Base-by-base conservation (phyloP, 306 rosid species). In the Vicia villosa region DNA sequence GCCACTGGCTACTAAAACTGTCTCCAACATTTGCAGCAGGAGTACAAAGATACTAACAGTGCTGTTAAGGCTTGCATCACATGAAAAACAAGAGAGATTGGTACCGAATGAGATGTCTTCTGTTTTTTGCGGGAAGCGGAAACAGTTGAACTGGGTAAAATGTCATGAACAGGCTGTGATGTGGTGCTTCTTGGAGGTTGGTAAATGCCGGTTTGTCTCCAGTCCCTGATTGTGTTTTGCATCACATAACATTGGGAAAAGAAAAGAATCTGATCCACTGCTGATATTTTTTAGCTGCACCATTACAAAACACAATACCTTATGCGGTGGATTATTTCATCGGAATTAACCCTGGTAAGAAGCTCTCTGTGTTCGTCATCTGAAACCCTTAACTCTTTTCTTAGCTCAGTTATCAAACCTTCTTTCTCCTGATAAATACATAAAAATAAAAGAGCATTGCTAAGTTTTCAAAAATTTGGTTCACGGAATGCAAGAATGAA, bases 301-400 rank as follows among this genome's bases (percentile, higher is more conserved):
- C 62, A 72, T 17, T 32, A 58, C 7, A 30, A 71, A 47, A 65
- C 59, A 45, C 46, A 69, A 17, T 73, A 89, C 99, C 99, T 82
- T 78, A 95, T 87, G 72, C 85, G 78, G 73, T 79, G 78, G 50
- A 86, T 91, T 74, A 89, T 88, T 46, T 95, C 99, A 66, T 95
- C 99, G 4, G 88, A 78, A 74, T 95, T 91, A 68, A 91, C 99
- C 86, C 85, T 83, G 9, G 86, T 73, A 43, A 95, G 89, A 75
- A 95, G 92, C 46, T 89, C 95, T 79, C 99, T 80, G 79, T 95
- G 99, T 74, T 89, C 97, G 55, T 95, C 97, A 74, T 95, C 94
- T 38, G 99, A 95, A 80, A 95, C 96, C 84, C 97, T 95, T 82
- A 95, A 81, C 80, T 95, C 97, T 82, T 91, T 95, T 83, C 99